Evolutionary conservation across 192 early-diverging fungal species (phyloP).

Genomic region (Coemansia sp.): DNA sequence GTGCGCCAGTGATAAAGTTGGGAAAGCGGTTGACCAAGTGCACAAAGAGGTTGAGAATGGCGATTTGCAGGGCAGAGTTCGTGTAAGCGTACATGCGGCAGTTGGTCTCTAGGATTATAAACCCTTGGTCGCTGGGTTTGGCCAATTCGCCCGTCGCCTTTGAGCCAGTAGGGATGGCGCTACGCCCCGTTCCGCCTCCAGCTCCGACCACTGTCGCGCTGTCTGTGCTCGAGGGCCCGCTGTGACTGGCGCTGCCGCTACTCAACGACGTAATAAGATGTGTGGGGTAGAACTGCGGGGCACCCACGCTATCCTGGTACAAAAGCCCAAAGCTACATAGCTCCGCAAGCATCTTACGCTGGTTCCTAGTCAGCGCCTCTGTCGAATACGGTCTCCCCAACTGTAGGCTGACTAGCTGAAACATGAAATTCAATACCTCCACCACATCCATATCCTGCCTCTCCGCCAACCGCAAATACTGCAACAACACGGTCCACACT

Average conservation of each 20-base stretch:
- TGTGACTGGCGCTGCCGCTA: constrained; percentile 23
- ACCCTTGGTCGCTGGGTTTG: constrained; percentile 64
- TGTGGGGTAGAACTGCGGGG: constrained; percentile 86
- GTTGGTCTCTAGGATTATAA: constrained; percentile 95
- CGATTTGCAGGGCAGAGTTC: constrained; percentile 91
- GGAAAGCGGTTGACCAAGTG: constrained; percentile 79
- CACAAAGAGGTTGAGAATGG: constrained; percentile 89
- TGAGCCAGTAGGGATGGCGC: not conserved
- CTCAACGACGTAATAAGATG: constrained; percentile 88
- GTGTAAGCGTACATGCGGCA: constrained; percentile 95
- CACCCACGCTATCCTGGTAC: constrained; percentile 78
- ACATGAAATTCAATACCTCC: constrained; percentile 91
- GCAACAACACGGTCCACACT: constrained; percentile 93
- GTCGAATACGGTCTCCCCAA: constrained; percentile 86
- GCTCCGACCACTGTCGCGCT: constrained; percentile 8
- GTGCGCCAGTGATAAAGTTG: constrained; percentile 87
- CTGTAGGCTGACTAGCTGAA: constrained; percentile 90
- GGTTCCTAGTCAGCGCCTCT: constrained; percentile 81
- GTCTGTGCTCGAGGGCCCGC: constrained; percentile 24
- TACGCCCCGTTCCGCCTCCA: not conserved
- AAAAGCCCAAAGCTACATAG: constrained; percentile 87
- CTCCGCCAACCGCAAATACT: constrained; percentile 87
- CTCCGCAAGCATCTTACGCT: constrained; percentile 84
- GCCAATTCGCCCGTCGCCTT: constrained; percentile 21
- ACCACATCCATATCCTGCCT: constrained; percentile 81